phyloP scores from a whole-genome alignment of 148 eudicot species.

The Chenopodium album region DNA sequence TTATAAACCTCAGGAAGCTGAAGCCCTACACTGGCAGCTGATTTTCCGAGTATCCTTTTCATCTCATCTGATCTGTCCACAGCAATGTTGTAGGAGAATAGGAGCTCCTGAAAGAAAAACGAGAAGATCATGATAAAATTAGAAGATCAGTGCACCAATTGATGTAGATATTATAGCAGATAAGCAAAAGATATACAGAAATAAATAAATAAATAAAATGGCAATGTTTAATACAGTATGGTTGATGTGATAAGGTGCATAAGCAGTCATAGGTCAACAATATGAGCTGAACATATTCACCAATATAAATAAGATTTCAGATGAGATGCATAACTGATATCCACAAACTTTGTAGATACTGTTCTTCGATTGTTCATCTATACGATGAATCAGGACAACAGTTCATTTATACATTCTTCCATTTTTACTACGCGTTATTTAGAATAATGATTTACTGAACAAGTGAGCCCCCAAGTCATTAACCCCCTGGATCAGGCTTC shows the following conservation, averaged over 20 bases:
- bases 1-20: slow-evolving; percentile 86
- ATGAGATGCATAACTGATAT: not conserved
- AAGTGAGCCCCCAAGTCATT: not conserved
- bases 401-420: not conserved
- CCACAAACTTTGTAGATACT: not conserved
- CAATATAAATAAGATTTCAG: not conserved
- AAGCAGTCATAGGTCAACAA: not conserved
- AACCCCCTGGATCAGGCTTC: not conserved
- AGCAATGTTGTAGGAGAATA: slow-evolving; percentile 34
- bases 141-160: not conserved
- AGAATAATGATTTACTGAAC: not conserved
- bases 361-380: too few relatives aligned
- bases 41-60: too few relatives aligned
- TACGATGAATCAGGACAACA: not conserved
- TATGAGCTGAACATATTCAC: not conserved
- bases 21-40: slow-evolving; percentile 62
- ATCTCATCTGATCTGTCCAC: too few relatives aligned
- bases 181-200: not conserved
- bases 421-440: not conserved
- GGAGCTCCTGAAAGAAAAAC: slow-evolving; percentile 57
- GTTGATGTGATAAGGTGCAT: not conserved
- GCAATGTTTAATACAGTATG: too few relatives aligned
- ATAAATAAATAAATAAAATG: too few relatives aligned
- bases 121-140: not conserved
- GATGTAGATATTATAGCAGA: too few relatives aligned